Conservation (phyloP, 805 yeast genomes). For the Teunomyces gatunensis region DNA sequence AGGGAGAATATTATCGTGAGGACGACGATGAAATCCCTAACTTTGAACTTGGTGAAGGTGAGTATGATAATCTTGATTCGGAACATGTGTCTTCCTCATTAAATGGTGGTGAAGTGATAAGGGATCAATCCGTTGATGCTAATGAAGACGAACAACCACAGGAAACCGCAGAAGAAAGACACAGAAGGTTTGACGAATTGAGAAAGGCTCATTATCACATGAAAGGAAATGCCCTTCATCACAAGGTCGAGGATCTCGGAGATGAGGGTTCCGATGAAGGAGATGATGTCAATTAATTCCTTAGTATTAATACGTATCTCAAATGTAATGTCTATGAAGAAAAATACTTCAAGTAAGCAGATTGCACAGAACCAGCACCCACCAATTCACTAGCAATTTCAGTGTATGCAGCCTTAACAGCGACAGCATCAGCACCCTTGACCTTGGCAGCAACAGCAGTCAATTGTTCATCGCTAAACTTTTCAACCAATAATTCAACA, state of each 20-base stretch:
- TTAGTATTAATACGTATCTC: neutral
- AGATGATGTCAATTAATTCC: neutral
- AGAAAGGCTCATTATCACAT: constrained; percentile 77
- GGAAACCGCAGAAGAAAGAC: constrained; percentile 57
- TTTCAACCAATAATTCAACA: constrained; percentile 72
- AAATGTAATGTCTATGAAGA: constrained; percentile 3
- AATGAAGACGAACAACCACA: constrained; percentile 38
- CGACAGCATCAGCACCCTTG: constrained; percentile 49
- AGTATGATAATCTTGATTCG: constrained; percentile 31
- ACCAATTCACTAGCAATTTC: constrained; percentile 54
- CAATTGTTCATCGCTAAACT: constrained; percentile 76
- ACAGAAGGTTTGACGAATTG: constrained; percentile 68
- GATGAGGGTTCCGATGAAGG: neutral
- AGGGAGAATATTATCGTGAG: constrained; percentile 71
- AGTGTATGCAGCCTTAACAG: constrained; percentile 57
- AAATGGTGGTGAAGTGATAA: constrained; percentile 42
- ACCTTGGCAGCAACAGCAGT: constrained; percentile 71
- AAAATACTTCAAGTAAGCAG: constrained; percentile 54
- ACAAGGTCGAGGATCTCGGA: constrained; percentile 13
- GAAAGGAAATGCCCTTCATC: constrained; percentile 47
- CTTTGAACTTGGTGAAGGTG: constrained; percentile 60
- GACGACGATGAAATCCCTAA: constrained; percentile 41
- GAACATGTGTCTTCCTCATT: constrained; percentile 25
- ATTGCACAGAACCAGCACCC: constrained; percentile 54
- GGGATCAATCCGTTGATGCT: constrained; percentile 25